phyloP scores from a whole-genome alignment of 371 early-diverging fungal species.

The Choanephora cucurbitarum region DNA sequence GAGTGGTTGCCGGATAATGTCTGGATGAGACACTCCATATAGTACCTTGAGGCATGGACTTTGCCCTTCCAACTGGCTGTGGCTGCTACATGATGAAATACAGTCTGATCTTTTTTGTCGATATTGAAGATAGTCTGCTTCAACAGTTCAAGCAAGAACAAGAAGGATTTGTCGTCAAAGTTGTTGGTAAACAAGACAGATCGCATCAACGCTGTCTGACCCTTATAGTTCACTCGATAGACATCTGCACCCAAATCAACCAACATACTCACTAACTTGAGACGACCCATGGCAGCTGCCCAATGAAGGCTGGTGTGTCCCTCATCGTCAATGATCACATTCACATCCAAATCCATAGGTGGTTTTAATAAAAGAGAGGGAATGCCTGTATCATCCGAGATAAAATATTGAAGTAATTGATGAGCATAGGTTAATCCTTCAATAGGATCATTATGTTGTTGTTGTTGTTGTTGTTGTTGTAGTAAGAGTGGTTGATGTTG shows the following conservation, averaged over 20 bases:
- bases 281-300: conserved; percentile 88
- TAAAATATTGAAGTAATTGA: conserved; percentile 54
- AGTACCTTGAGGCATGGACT: conserved; percentile 74
- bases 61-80: conserved; percentile 74
- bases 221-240: conserved; percentile 69
- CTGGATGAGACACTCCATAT: conserved; percentile 79
- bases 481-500: not conserved
- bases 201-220: conserved; percentile 88
- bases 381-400: conserved; percentile 62
- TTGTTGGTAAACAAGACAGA: conserved; percentile 85
- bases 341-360: conserved; percentile 67
- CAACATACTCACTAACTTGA: conserved; percentile 69
- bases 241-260: conserved; percentile 76
- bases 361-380: conserved; percentile 57
- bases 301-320: conserved; percentile 94
- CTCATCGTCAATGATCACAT: conserved; percentile 86
- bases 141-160: conserved; percentile 73
- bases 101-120: conserved; percentile 79
- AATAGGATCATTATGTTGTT: conserved; percentile 9
- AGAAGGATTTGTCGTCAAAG: conserved; percentile 80
- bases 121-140: conserved; percentile 69
- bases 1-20: conserved; percentile 42
- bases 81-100: conserved; percentile 87
- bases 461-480: too few relatives aligned
- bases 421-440: conserved; percentile 37